Evolutionary conservation across 2,329 filamentous ascomycete species (phyloP), one percentile per base, ranked within the genome.

Genomic region (Fusarium devonianum): DNA sequence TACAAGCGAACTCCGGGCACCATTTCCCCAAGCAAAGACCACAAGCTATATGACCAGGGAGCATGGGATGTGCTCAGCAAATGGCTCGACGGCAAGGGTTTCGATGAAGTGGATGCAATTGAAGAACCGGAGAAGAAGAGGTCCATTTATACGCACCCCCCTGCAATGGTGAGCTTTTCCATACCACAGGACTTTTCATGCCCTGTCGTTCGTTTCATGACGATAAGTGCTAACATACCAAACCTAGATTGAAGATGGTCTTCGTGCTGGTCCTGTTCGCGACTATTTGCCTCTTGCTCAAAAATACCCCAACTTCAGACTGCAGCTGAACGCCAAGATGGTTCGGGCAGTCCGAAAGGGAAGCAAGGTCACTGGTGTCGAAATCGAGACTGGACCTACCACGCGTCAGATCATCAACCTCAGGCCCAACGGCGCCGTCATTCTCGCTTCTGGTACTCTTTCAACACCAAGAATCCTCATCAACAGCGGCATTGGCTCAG

Each of bases 1-100:
- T 91, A 90, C 67, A 73, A 76, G 25, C 80, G 86, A n/a, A 90
- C 90, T 53, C 86, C 86, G 0, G 87, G 87, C 22, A 90, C 86
- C 0, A 82, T 81, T 34, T 73, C 75, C 33, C 87, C 88, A 1
- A 90, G 86, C 1, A 73, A 75, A 60, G 87, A 92, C 63, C 84
- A 84, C 35, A 76, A 84, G 65, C 76, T 82, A 18, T 90, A 90
- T 70, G 77, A 84, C n/a, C 82, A 86, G 50, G 77, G 86, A 51
- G 84, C 86, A 4, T 90, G 84, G 66, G 74, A 85, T 38, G 76
- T 88, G 18, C 72, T 91, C 5, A 76, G 81, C 11, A 71, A 74
- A 38, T 87, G 85, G 6, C 76, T 91, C 10, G 71, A 72, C 23
- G 73, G 76, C 7, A 78, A 79, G 12, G 86, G 86, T 7, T 91